Base-by-base conservation (phyloP, 768 basidiomycete species). In the Tricholoma sp. region DNA sequence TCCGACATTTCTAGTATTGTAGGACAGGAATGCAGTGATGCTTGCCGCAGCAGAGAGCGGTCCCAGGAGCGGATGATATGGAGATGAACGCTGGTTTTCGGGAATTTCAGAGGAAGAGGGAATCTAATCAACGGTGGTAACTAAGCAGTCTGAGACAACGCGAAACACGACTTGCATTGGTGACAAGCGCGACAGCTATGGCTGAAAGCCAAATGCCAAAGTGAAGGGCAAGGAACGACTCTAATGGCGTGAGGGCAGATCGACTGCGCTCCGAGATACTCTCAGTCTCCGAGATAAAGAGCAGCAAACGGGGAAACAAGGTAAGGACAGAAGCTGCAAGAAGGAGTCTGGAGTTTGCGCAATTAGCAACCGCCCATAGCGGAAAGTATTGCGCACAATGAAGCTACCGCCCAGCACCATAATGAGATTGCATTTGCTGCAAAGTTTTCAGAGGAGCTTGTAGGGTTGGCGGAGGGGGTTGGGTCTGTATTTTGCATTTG, bases 191-290 rank as follows among this genome's bases (percentile, higher is more conserved):
- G 14, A 84, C 37, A 9, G 84, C 78, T 7, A 85, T 64, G 5
- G 81, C 79, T 46, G 76, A 72, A 12, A 90, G 74, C 62, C 83
- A 72, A 46, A 91, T 76, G 16, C 84, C 87, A 55, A 86, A 76
- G 35, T 89, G 84, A n/a, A 80, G 66, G 12, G 84, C 76, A 45
- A 93, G 79, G 70, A 86, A 90, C 21, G 76, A 71, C 66, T 92
- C 90, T 32, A 92, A 76, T 2, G 83, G 72, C 2, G 89, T 88
- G 50, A 90, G 76, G 18, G 69, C 63, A 29, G 69, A 49, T 51
- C 60, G 70, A 49, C 78, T 74, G n/a, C 29, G 24, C 10, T 72
- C 72, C 8, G 69, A 70, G 32, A 64, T 62, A n/a, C n/a, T n/a
- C 50, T 73, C 69, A 2, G 79, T 72, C 56, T 80, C 78, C 11